Evolutionary conservation across 1,284 basidiomycete genomes (phyloP).

Genomic region (Tilletia walkeri): DNA sequence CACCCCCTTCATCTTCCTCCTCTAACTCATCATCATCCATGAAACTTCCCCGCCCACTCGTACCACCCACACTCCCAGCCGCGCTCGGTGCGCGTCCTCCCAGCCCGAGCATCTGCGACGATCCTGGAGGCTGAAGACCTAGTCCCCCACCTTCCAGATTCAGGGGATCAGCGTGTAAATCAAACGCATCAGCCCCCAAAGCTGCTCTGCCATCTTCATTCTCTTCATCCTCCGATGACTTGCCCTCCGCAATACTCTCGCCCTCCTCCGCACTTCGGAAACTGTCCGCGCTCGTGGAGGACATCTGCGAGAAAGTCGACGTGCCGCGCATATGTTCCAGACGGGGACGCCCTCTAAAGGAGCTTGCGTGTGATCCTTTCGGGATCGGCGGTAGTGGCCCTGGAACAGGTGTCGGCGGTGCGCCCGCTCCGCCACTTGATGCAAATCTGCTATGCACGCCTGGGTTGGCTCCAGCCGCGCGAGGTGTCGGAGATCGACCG

Average conservation of each 20-base stretch:
- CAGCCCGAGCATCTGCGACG: not conserved
- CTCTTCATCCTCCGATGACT: not conserved
- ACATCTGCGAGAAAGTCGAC: constrained; percentile 12
- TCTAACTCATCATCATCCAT: constrained; percentile 11
- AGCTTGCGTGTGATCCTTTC: not conserved
- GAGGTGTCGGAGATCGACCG: too few relatives aligned
- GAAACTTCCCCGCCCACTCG: constrained; percentile 12
- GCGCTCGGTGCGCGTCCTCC: not conserved
- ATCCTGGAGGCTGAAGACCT: not conserved
- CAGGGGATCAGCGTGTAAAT: not conserved
- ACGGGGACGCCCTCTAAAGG: not conserved
- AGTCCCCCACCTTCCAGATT: not conserved
- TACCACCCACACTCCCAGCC: not conserved
- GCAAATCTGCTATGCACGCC: too few relatives aligned
- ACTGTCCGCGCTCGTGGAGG: constrained; percentile 2
- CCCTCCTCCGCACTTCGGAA: constrained; percentile 15
- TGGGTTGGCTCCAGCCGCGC: too few relatives aligned
- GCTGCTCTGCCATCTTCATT: not conserved
- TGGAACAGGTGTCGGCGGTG: too few relatives aligned
- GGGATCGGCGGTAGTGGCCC: not conserved
- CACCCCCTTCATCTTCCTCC: not conserved
- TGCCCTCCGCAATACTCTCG: not conserved
- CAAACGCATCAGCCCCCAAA: not conserved
- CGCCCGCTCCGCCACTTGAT: too few relatives aligned
- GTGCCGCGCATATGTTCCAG: constrained; percentile 16